A percentile compares a stretch with the other conserved stretches of the same genome.
Evolutionary conservation across 495 filamentous ascomycete species (phyloP).

Genomic region (Neurospora hispaniola): DNA sequence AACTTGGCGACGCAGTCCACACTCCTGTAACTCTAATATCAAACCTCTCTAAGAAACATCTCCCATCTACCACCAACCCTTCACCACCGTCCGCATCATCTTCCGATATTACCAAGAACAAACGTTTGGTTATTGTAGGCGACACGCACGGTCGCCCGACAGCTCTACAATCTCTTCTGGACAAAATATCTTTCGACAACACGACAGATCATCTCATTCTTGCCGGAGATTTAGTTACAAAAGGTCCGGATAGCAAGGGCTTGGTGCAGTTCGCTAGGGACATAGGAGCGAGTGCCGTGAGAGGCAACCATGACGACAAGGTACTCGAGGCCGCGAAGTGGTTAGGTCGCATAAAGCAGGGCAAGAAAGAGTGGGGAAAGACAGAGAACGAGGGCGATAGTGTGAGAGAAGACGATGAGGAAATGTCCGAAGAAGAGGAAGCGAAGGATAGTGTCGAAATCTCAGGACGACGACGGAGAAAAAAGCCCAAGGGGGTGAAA

Average conservation of each 20-base stretch:
- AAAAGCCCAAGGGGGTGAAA: constrained; percentile 2
- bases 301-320: constrained; percentile 90
- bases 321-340: constrained; percentile 36
- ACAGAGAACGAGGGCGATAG: not conserved
- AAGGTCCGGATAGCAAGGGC: constrained; percentile 74
- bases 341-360: not conserved
- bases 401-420: constrained; percentile 10
- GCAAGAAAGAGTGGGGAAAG: not conserved
- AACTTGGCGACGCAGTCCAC: not conserved
- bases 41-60: constrained; percentile 25
- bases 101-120: not conserved
- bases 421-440: constrained; percentile 3
- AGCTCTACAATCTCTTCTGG: constrained; percentile 55
- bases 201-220: constrained; percentile 68
- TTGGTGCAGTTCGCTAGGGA: constrained; percentile 65
- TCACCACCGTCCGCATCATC: not conserved
- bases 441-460: constrained; percentile 1
- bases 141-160: constrained; percentile 81
- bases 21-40: constrained; percentile 16
- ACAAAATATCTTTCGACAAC: constrained; percentile 52
- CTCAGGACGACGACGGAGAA: constrained; percentile 14
- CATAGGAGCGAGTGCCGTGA: constrained; percentile 63
- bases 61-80: constrained; percentile 14
- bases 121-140: constrained; percentile 61
- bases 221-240: constrained; percentile 75